These are phyloP conservation scores for Sporothrix phasma DNA, from an alignment of 2,329 filamentous ascomycete species.

Conservation along the genomic window DNA sequence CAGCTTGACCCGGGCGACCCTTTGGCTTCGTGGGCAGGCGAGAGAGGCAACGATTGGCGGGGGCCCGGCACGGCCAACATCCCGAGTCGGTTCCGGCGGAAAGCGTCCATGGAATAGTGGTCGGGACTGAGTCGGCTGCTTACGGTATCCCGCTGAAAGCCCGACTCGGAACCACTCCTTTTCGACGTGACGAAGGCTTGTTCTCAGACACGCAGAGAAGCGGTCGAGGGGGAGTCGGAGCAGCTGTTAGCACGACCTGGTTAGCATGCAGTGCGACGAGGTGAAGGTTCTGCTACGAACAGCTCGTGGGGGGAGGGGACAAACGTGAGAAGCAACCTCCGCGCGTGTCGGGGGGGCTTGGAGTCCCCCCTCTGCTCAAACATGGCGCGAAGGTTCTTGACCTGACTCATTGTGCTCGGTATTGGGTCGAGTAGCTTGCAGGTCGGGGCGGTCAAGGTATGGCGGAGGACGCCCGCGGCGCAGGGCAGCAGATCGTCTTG, in stretches of 20 bases:
- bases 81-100: conserved; percentile 32
- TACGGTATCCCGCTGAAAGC: conserved; percentile 37
- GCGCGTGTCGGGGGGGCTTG: conserved; percentile 59
- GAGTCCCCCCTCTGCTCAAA: conserved; percentile 64
- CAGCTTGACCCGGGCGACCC: conserved; percentile 9
- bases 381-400: conserved; percentile 68
- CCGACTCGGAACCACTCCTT: conserved; percentile 50
- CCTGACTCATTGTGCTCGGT: conserved; percentile 51
- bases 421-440: neutral
- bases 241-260: neutral
- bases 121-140: conserved; percentile 35
- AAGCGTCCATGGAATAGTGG: conserved; percentile 27
- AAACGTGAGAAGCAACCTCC: conserved; percentile 38
- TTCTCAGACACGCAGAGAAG: conserved; percentile 67
- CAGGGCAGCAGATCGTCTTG: neutral
- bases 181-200: conserved; percentile 68
- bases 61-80: conserved; percentile 28
- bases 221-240: conserved; percentile 47
- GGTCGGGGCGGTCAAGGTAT: neutral
- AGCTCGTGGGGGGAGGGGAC: neutral
- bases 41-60: too few relatives aligned
- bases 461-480: conserved; percentile 16
- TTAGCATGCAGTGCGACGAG: neutral
- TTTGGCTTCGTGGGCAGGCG: neutral
- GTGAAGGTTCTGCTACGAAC: neutral